Percentiles rank a stretch among this genome's conserved stretches.
phyloP scores from a whole-genome alignment of 768 basidiomycete species.

The Tephrocybe rancida region DNA sequence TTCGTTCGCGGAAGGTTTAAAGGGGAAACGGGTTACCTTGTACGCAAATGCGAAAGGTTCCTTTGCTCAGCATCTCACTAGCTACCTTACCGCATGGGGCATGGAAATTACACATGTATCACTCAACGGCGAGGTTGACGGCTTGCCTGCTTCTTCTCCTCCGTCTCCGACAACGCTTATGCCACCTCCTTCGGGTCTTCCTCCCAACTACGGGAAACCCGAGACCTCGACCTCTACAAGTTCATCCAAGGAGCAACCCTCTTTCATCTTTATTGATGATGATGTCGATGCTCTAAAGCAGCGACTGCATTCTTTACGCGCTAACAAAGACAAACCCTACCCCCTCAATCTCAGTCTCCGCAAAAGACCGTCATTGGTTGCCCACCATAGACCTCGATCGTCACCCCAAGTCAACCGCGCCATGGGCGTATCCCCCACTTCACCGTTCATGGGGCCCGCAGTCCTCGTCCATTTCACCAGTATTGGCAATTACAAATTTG shows the following conservation, averaged over 20 bases:
- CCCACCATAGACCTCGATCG: slow-evolving; percentile 76
- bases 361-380: slow-evolving; percentile 70
- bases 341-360: slow-evolving; percentile 40
- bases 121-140: slow-evolving; percentile 56
- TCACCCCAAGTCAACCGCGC: slow-evolving; percentile 76
- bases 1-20: slow-evolving; percentile 78
- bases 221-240: slow-evolving; percentile 7
- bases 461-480: slow-evolving; percentile 92
- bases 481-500: slow-evolving; percentile 82
- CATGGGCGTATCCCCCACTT: slow-evolving; percentile 36
- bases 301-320: slow-evolving; percentile 67
- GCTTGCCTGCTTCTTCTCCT: slow-evolving; percentile 22
- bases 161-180: slow-evolving; percentile 8
- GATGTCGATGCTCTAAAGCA: slow-evolving; percentile 80
- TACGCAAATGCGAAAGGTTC: slow-evolving; percentile 86
- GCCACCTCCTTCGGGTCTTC: slow-evolving; percentile 8
- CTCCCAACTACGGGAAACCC: slow-evolving; percentile 6
- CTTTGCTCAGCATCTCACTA: slow-evolving; percentile 92
- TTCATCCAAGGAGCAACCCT: slow-evolving; percentile 26
- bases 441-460: slow-evolving; percentile 32
- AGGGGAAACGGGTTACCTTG: slow-evolving; percentile 80
- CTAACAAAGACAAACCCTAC: slow-evolving; percentile 56
- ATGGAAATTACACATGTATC: slow-evolving; percentile 88
- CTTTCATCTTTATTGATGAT: slow-evolving; percentile 92
- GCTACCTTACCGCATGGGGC: slow-evolving; percentile 93